Evolutionary conservation across 257 asterid genomes (phyloP).

Genomic region (Solanum medicagineum): DNA sequence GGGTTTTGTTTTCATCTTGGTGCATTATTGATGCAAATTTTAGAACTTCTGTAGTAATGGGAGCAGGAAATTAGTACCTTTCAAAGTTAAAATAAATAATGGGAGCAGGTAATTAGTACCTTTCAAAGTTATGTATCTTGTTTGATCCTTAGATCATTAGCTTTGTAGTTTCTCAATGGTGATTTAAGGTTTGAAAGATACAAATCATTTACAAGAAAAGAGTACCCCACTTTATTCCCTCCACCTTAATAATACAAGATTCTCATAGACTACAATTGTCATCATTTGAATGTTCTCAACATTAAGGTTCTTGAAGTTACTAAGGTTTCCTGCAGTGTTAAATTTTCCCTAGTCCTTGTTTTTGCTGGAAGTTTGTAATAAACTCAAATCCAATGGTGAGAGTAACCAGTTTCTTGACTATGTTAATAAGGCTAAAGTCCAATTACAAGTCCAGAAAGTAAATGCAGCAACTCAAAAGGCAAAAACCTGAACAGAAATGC

Average conservation of each 20-base stretch:
- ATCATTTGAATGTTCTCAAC: constrained; percentile 47
- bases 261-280: not conserved
- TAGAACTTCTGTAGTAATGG: not conserved
- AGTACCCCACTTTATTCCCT: not conserved
- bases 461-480: too few relatives aligned
- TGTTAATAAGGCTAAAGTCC: too few relatives aligned
- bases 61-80: not conserved
- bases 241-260: not conserved
- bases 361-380: constrained; percentile 10
- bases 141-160: too few relatives aligned
- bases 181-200: not conserved
- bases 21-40: not conserved
- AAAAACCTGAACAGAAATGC: too few relatives aligned
- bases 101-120: not conserved
- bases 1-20: not conserved
- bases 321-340: constrained; percentile 25
- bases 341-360: constrained; percentile 56
- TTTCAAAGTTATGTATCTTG: not conserved
- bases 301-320: constrained; percentile 53
- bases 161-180: not conserved
- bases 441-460: too few relatives aligned
- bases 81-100: not conserved
- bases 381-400: too few relatives aligned
- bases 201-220: not conserved
- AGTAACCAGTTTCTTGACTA: too few relatives aligned